phyloP scores from a whole-genome alignment of 768 basidiomycete species.

The Sarcodon aspratus region DNA sequence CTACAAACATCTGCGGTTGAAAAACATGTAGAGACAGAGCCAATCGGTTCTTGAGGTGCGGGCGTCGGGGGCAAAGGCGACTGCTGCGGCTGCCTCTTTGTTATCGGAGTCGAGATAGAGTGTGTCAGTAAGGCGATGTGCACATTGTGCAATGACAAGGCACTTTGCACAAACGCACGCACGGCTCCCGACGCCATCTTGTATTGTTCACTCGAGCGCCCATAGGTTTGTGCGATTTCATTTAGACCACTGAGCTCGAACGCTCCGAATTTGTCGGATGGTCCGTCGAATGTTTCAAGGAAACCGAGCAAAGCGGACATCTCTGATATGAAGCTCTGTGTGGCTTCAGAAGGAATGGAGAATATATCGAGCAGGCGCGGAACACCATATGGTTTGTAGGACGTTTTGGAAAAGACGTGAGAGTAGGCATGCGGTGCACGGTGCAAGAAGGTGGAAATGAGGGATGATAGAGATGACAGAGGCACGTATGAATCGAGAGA shows the following conservation, averaged over 20 bases:
- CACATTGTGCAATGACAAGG: conserved; percentile 26
- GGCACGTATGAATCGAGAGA: conserved; percentile 20
- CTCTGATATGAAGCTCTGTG: conserved; percentile 28
- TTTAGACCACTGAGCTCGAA: conserved; percentile 44
- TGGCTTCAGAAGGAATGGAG: conserved; percentile 25
- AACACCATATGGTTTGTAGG: conserved; percentile 13
- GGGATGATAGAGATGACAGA: conserved; percentile 31
- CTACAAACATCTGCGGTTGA: conserved; percentile 39
- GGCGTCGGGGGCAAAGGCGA: conserved; percentile 33
- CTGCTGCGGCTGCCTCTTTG: conserved; percentile 29
- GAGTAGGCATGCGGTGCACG: conserved; percentile 49
- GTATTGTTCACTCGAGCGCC: conserved; percentile 46
- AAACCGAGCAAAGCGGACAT: conserved; percentile 41
- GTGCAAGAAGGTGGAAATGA: conserved; percentile 45
- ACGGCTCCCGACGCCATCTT: conserved; percentile 29
- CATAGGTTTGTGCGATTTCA: conserved; percentile 34
- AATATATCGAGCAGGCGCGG: conserved; percentile 29
- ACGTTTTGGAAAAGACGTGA: conserved; percentile 33
- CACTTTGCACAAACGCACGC: conserved; percentile 34
- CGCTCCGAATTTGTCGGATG: conserved; percentile 42
- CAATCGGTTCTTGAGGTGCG: conserved; percentile 36
- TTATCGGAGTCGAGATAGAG: conserved; percentile 2
- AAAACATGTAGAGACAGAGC: conserved; percentile 54
- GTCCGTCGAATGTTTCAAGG: conserved; percentile 32
- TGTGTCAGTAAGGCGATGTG: conserved; percentile 43